These are phyloP conservation scores for Knoxdaviesia capensis DNA, from an alignment of 2,329 filamentous ascomycete species.

Conservation along the genomic window DNA sequence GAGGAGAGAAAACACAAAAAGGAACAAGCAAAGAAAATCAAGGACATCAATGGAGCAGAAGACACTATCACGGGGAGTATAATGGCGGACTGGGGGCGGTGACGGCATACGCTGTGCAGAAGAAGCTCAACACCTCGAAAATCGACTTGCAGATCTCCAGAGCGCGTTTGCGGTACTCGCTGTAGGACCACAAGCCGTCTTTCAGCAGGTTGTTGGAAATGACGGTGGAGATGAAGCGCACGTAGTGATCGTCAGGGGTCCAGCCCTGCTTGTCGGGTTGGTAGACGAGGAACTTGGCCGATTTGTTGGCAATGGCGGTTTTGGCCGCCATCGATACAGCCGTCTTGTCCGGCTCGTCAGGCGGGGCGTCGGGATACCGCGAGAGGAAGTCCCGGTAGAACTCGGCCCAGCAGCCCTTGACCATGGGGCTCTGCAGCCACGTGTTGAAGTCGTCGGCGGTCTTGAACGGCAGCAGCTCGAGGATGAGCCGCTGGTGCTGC, in stretches of 20 bases:
- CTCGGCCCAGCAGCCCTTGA: constrained; percentile 17
- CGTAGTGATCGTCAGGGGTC: constrained; percentile 16
- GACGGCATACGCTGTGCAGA: too few relatives aligned
- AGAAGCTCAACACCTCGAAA: constrained; percentile 16
- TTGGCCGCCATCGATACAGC: constrained; percentile 11
- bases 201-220: constrained; percentile 14
- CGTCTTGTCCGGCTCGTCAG: constrained; percentile 14
- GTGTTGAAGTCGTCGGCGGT: constrained; percentile 13
- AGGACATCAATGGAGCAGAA: too few relatives aligned
- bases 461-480: constrained; percentile 18
- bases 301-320: constrained; percentile 11
- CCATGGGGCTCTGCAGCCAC: constrained; percentile 13
- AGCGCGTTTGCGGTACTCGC: constrained; percentile 12
- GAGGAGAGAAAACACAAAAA: too few relatives aligned
- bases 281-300: constrained; percentile 13
- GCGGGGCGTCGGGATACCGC: constrained; percentile 3
- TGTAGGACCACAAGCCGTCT: constrained; percentile 12
- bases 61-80: too few relatives aligned
- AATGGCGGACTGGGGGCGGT: too few relatives aligned
- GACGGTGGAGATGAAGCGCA: constrained; percentile 17
- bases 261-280: constrained; percentile 16
- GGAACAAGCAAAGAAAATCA: too few relatives aligned
- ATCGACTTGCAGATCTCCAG: constrained; percentile 14
- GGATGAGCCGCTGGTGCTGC: constrained; percentile 17
- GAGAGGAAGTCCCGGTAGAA: constrained; percentile 14